Evolutionary conservation across 1,139 yeast species (phyloP), one percentile per base, ranked within the genome.

Genomic region (Cylindricascospora bacillispora): DNA sequence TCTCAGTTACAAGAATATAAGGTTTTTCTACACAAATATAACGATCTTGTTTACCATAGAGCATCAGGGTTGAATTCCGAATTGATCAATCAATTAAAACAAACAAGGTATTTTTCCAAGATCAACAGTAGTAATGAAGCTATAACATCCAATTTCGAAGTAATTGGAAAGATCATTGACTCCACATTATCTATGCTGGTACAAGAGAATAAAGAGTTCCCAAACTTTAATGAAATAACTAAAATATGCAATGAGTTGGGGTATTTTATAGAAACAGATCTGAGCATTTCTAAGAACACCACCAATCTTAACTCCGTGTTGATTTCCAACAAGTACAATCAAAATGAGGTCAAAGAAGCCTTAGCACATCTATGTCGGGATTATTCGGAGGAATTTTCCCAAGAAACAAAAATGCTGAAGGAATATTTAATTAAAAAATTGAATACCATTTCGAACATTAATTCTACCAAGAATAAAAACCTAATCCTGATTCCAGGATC

Each of bases 291-390:
- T 13, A 24, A 29, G 13, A 11, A 19, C 10, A 24, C 19, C 11
- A 15, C 18, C n/a, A 16, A 13, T 13, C 25, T 12, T 17, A 21
- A 11, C 10, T 25, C 15, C 32, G 20, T 15, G 24, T 41, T 31
- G 29, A 37, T 15, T 4, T 13, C 29, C 6, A 16, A 41, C 38
- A 26, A 35, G 31, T 30, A 39, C 40, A 60, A 13, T 50, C 62
- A 22, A 51, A 55, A 17, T 37, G 56, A 74, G 29, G 82, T 79
- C 1, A 65, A 74, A 22, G 94, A 83, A 48, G 61, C 81, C 4
- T 44, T 83, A 28, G 73, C 82, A 27, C 94, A 82, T 52, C 69
- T 67, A 36, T 67, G 73, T 4, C 60, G 94, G 28, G 94, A 83
- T 49, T 83, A 92, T 89, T 56, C 71, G 2, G 39, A 39, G 1